These are phyloP conservation scores for Diaporthe sp. DNA, from an alignment of 2,329 filamentous ascomycete genomes.

Conservation along the genomic window DNA sequence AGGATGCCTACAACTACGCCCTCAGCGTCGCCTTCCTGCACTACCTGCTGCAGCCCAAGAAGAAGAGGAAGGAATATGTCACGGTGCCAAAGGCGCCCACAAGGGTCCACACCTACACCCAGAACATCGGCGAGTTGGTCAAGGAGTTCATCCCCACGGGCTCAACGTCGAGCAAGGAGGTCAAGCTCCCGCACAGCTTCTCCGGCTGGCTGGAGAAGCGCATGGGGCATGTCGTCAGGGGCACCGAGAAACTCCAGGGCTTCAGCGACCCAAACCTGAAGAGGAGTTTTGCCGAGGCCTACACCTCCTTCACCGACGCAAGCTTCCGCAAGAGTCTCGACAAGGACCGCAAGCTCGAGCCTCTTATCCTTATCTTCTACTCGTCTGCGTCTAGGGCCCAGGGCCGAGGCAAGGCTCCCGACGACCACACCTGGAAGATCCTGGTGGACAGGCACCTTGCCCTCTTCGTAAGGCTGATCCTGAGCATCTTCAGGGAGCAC, in stretches of 20 bases:
- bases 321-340: constrained; percentile 92
- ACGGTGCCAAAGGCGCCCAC: constrained; percentile 73
- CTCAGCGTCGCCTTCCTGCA: constrained; percentile 91
- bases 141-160: constrained; percentile 78
- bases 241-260: constrained; percentile 86
- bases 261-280: constrained; percentile 93
- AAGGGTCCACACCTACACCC: constrained; percentile 68
- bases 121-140: constrained; percentile 86
- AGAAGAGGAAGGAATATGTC: constrained; percentile 91
- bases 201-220: constrained; percentile 73
- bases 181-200: constrained; percentile 72
- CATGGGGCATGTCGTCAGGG: constrained; percentile 83
- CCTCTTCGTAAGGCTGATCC: constrained; percentile 90
- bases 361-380: constrained; percentile 95
- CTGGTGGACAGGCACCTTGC: constrained; percentile 96
- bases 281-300: constrained; percentile 92
- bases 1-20: constrained; percentile 93
- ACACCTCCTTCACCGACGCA: constrained; percentile 91
- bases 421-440: constrained; percentile 90
- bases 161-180: constrained; percentile 57
- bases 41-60: constrained; percentile 91
- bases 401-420: constrained; percentile 76
- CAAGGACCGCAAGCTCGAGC: constrained; percentile 93
- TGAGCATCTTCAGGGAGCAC: constrained; percentile 83
- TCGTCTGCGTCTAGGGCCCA: constrained; percentile 93